Conservation (phyloP, 2,329 filamentous ascomycete species). For the Cladosporium sp. region DNA sequence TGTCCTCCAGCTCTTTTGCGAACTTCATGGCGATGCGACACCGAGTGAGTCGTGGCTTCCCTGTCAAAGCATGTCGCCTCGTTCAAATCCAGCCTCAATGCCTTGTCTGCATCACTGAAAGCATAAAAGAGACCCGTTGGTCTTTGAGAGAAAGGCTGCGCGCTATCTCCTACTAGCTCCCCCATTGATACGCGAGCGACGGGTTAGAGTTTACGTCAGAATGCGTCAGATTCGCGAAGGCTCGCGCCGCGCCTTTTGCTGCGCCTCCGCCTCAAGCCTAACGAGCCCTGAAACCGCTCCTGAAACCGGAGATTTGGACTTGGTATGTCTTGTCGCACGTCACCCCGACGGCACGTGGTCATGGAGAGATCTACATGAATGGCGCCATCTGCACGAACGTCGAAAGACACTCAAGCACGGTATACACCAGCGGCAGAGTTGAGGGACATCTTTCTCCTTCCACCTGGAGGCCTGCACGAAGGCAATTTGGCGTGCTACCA, state of each 20-base stretch:
- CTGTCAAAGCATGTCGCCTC: not conserved
- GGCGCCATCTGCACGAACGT: not conserved
- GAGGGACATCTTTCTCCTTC: not conserved
- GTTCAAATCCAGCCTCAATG: not conserved
- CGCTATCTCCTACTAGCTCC: not conserved
- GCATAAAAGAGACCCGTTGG: not conserved
- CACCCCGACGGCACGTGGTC: not conserved
- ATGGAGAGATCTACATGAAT: not conserved
- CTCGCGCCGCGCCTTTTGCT: constrained; percentile 2
- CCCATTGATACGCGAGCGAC: not conserved
- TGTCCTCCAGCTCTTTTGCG: constrained; percentile 28
- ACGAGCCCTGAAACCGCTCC: not conserved
- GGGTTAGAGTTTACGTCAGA: not conserved
- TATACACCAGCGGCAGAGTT: not conserved
- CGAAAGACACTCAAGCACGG: not conserved
- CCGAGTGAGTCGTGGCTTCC: not conserved
- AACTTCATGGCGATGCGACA: constrained; percentile 29
- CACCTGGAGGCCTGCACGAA: not conserved
- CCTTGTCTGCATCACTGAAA: not conserved
- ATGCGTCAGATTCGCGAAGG: not conserved
- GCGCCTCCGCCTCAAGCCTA: not conserved
- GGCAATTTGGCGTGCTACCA: not conserved
- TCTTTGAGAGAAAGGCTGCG: not conserved
- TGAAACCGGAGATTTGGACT: not conserved
- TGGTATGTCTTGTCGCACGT: constrained; percentile 5